Base-by-base conservation (phyloP, 768 basidiomycete genomes). In the Steccherinum ochraceum region DNA sequence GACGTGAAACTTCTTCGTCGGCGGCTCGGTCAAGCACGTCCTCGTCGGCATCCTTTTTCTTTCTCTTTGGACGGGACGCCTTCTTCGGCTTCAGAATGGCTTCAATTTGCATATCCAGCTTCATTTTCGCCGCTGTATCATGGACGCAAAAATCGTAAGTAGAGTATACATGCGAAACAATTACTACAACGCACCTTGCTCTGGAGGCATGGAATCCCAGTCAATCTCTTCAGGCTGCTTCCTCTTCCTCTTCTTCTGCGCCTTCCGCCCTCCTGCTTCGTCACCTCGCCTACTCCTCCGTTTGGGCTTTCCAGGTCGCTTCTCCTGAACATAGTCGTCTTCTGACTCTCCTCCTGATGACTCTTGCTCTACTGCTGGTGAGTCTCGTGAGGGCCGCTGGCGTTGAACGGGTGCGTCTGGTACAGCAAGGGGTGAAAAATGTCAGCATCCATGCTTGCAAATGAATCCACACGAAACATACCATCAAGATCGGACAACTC, bases 1-100 rank as follows among this genome's bases (percentile, higher is more conserved):
- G 73, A n/a, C 85, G 74, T 0, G 86, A 86, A 30, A 97, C 91
- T 60, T 95, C 86, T 52, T 90, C 90, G 60, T 98, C 94, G 30
- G 92, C 90, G 57, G 86, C 86, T 19, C 78, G 79, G 61, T 97
- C 95, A 27, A 96, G 69, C 11, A 83, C 83, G 59, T 91, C 90
- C 1, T 89, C 89, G 48, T 85, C 50, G 16, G 49, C 77, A 40
- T 81, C 89, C 63, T 86, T 85, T 71, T 90, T 92, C 57, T 82
- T 77, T 57, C 81, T 77, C 59, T 78, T 81, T 35, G 73, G 78
- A 13, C 85, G 73, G 24, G 77, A 74, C 2, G 73, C 66, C 65
- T 86, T 89, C 64, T 89, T 91, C 3, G 84, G 74, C 67, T 90
- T 92, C 18, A 94, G 75, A 49, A 93, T 93, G 16, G 85, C 86